Conservation (phyloP, 1,284 basidiomycete genomes). For the Jaminaea rosea region DNA sequence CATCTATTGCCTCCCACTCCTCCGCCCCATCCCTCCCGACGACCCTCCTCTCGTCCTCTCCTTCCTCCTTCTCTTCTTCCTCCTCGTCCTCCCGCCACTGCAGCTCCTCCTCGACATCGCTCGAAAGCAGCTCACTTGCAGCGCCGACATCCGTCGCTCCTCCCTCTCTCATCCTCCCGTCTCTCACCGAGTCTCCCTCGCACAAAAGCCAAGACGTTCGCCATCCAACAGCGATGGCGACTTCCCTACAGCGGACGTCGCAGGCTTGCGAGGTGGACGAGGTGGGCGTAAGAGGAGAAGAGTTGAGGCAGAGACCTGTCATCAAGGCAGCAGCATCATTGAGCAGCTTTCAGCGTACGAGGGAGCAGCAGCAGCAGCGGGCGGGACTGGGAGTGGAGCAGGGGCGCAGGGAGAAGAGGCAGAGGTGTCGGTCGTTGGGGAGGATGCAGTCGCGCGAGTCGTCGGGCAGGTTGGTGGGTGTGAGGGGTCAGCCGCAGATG, state of each 20-base stretch:
- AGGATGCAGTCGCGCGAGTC: background rate
- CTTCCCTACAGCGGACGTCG: background rate
- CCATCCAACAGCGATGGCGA: background rate
- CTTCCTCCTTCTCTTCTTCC: slow-evolving; percentile 11
- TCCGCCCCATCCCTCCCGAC: background rate
- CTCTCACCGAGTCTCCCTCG: background rate
- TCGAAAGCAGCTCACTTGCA: no score
- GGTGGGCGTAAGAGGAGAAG: background rate
- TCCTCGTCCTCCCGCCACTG: no score
- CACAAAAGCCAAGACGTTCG: background rate
- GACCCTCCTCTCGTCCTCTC: slow-evolving; percentile 7
- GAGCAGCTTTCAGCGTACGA: no score
- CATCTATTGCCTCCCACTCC: background rate
- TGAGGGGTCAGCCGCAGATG: background rate
- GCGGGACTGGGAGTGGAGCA: no score
- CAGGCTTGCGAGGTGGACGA: background rate
- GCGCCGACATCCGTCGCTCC: no score
- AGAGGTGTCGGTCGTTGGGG: no score
- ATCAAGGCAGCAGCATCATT: background rate
- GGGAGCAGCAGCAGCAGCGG: no score
- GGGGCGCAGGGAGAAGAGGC: no score
- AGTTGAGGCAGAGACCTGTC: background rate
- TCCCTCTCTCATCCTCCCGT: no score
- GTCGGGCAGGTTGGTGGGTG: background rate
- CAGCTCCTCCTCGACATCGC: no score